These are phyloP conservation scores for Adansonia digitata DNA, from an alignment of 345 rosid species.

Conservation along the genomic window DNA sequence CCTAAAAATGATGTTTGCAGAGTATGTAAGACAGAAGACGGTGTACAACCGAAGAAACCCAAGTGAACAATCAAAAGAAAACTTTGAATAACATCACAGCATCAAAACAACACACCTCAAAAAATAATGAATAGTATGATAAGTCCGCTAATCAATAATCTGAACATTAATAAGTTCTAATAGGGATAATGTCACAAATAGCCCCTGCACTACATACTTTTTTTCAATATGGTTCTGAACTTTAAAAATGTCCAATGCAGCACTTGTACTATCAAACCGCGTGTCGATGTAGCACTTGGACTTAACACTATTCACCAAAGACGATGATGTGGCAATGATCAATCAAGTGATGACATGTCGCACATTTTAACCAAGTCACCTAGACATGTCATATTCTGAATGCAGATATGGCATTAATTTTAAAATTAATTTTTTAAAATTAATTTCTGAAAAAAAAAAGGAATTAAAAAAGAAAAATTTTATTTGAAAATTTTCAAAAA, in stretches of 20 bases:
- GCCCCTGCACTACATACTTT: not conserved
- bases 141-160: not conserved
- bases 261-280: not conserved
- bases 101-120: too few relatives aligned
- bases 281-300: not conserved
- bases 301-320: not conserved
- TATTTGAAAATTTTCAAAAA: too few relatives aligned
- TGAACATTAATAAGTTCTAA: not conserved
- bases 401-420: not conserved
- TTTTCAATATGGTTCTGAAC: not conserved
- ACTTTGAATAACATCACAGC: not conserved
- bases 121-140: too few relatives aligned
- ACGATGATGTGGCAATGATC: not conserved
- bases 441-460: not conserved
- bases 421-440: not conserved
- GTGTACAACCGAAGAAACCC: not conserved
- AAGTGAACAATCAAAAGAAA: not conserved
- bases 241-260: too few relatives aligned
- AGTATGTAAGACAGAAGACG: not conserved
- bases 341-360: too few relatives aligned
- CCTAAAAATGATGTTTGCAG: conserved; percentile 29
- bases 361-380: not conserved
- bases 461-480: too few relatives aligned
- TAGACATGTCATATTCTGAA: not conserved
- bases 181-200: not conserved